Evolutionary conservation across 202 grass and related monocot species (phyloP), one percentile per base, ranked within the genome.

Genomic region (Dendrocalamus latiflorus): DNA sequence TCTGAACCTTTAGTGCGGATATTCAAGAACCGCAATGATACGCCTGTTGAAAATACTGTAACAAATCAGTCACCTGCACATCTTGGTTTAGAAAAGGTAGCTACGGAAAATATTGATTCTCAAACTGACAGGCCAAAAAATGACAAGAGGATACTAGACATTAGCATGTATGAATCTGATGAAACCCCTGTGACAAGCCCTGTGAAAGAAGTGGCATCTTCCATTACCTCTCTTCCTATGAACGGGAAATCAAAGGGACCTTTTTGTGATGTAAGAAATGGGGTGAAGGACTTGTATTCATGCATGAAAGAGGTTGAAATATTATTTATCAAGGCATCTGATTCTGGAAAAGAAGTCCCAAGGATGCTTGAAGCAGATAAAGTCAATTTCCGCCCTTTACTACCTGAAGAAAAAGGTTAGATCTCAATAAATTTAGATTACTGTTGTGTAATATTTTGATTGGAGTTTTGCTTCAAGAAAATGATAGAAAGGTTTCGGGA

Each of bases 351-450:
- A n/a, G n/a, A n/a, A n/a, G n/a, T n/a, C 77, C 93, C 89, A 14
- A 95, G 91, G 86, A 99, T 99, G 96, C 88, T 99, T 71, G 96
- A 99, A 85, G 91, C 96, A 57, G 87, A 93, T 79, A 95, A 92
- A 95, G 70, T 98, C 63, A 88, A 99, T 64, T 88, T 95, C 49
- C 87, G 86, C 28, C 91, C 96, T 86, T 83, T 92, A 76, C 77
- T 90, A 57, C 80, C 87, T 22, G 83, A 92, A 84, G 91, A 63
- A 50, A n/a, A n/a, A n/a, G n/a, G n/a, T n/a, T n/a, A n/a, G n/a
- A n/a, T n/a, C n/a, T n/a, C n/a, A n/a, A n/a, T 82, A 56, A 16
- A 77, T 82, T 26, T 56, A 82, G 42, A 83, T 83, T 70, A 51
- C 25, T 79, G n/a, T 47, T 86, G 34, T 25, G 28, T 80, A 86